A percentile compares a stretch with the other conserved stretches of the same genome.
Evolutionary conservation across 2,329 filamentous ascomycete species (phyloP).

Genomic region (Hypoxylon sp.): DNA sequence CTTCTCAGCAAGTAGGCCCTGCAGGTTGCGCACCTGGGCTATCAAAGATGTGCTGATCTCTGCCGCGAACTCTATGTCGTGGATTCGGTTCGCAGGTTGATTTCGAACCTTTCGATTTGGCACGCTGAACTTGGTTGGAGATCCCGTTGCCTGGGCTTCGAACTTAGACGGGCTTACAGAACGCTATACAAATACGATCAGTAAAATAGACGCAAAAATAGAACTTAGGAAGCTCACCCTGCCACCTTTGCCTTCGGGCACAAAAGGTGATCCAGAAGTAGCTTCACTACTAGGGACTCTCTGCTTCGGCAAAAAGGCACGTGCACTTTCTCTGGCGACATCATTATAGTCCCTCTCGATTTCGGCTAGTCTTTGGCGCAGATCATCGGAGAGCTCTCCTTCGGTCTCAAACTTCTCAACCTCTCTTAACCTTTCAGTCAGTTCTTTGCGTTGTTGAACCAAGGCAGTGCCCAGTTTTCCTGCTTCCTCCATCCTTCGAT

Average conservation of each 20-base stretch:
- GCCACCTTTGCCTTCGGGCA: conserved; percentile 66
- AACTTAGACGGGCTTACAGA: conserved; percentile 83
- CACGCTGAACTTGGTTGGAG: conserved; percentile 89
- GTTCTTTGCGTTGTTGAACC: conserved; percentile 86
- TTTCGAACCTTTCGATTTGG: conserved; percentile 92
- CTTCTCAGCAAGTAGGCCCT: conserved; percentile 86
- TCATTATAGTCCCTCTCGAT: conserved; percentile 97
- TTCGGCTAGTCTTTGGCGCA: conserved; percentile 85
- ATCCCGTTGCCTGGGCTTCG: conserved; percentile 85
- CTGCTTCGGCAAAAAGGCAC: conserved; percentile 89
- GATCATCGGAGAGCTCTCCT: conserved; percentile 83
- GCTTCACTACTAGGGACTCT: conserved; percentile 80
- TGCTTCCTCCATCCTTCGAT: conserved; percentile 90
- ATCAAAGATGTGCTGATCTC: conserved; percentile 97
- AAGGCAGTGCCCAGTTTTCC: conserved; percentile 87
- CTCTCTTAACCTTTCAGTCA: conserved; percentile 85
- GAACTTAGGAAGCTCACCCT: conserved; percentile 61
- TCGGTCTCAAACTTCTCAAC: conserved; percentile 84
- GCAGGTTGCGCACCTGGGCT: conserved; percentile 92
- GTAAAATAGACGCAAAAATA: conserved; percentile 30
- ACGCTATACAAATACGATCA: conserved; percentile 63
- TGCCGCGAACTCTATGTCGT: conserved; percentile 98
- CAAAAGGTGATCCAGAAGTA: conserved; percentile 66
- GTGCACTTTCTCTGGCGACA: conserved; percentile 88
- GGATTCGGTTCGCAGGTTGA: conserved; percentile 87